Percentiles rank a stretch among this genome's conserved stretches.
phyloP scores from a whole-genome alignment of 1,139 yeast genomes.

The Pneumocystis sp. region DNA sequence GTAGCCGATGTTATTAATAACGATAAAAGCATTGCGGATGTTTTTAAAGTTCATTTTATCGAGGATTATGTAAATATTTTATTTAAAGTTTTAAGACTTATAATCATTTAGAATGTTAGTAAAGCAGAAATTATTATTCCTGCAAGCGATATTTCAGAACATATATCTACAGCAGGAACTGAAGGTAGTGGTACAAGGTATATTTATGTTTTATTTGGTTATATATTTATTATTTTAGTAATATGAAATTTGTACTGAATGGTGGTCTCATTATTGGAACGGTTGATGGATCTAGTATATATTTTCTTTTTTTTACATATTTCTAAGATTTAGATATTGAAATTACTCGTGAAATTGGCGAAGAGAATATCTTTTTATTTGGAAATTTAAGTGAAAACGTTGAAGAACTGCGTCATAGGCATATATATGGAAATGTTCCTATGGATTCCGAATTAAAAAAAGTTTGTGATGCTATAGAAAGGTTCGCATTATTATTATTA shows the following conservation, averaged over 20 bases:
- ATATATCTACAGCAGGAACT: conserved; percentile 95
- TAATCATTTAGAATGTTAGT: not conserved
- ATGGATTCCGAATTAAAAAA: conserved; percentile 38
- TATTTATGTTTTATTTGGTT: conserved; percentile 31
- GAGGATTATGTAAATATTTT: conserved; percentile 90
- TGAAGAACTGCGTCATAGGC: conserved; percentile 67
- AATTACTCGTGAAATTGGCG: conserved; percentile 84
- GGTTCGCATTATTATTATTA: not conserved
- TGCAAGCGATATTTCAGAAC: conserved; percentile 82
- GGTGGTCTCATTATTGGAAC: conserved; percentile 93
- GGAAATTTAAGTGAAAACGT: conserved; percentile 85
- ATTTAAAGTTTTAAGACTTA: conserved; percentile 60
- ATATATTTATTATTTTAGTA: not conserved
- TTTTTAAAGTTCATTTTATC: conserved; percentile 71
- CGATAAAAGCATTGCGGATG: conserved; percentile 57
- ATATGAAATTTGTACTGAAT: conserved; percentile 55
- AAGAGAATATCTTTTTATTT: conserved; percentile 79
- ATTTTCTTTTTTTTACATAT: not conserved
- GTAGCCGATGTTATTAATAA: conserved; percentile 70
- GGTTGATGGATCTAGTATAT: conserved; percentile 88
- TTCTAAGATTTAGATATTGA: conserved; percentile 26
- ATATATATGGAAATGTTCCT: conserved; percentile 35
- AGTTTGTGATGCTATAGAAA: conserved; percentile 56
- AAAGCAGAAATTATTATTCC: conserved; percentile 28
- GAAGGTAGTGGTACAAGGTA: conserved; percentile 86